phyloP scores from a whole-genome alignment of 257 asterid genomes.

The Nicotiana noctiflora region DNA sequence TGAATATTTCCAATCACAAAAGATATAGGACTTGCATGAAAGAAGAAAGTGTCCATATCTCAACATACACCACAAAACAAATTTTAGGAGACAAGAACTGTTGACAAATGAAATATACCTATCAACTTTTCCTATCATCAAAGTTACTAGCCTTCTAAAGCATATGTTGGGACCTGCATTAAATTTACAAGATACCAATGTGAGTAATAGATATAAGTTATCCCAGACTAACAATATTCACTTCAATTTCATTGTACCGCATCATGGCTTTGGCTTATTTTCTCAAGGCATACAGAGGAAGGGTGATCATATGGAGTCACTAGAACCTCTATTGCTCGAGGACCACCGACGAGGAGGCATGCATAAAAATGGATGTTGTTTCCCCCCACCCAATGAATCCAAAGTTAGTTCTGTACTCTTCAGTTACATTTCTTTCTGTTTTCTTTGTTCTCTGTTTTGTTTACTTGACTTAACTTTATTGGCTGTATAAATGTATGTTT shows the following conservation, averaged over 20 bases:
- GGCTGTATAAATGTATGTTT: background rate
- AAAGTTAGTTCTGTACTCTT: too few species aligned
- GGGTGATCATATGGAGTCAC: background rate
- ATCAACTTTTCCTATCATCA: constrained; percentile 14
- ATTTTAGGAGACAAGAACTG: background rate
- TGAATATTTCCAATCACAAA: background rate
- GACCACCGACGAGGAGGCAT: background rate
- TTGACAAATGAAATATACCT: background rate
- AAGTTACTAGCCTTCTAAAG: constrained; percentile 49
- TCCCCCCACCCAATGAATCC: background rate
- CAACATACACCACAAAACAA: background rate
- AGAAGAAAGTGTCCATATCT: background rate
- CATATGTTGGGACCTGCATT: constrained; percentile 63
- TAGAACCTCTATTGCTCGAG: background rate
- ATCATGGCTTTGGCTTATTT: background rate
- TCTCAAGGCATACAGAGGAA: background rate
- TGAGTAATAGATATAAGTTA: background rate
- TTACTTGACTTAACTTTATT: too few species aligned
- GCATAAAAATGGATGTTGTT: background rate
- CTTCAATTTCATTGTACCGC: background rate
- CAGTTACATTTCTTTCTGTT: too few species aligned
- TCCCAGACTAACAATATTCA: background rate
- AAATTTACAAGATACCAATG: constrained; percentile 12
- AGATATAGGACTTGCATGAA: background rate
- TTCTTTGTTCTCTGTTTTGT: too few species aligned